These are phyloP conservation scores for Setaria viridis DNA, from an alignment of 202 grass and related monocot species.

Conservation along the genomic window DNA sequence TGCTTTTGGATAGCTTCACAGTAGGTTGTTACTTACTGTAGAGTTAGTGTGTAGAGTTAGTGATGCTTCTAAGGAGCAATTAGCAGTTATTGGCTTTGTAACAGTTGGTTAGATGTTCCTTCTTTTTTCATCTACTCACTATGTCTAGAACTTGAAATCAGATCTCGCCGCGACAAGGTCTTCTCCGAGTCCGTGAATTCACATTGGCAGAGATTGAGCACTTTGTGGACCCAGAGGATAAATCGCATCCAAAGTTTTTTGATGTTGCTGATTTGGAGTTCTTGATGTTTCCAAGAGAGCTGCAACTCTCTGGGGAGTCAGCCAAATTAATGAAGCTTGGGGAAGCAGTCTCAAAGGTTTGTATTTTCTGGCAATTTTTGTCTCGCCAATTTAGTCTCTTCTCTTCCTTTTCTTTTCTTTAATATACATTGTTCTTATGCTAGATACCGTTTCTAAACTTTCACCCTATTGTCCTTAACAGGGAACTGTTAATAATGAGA, in stretches of 20 bases:
- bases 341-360: conserved; percentile 73
- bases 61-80: neutral
- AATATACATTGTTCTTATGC: conserved; percentile 18
- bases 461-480: conserved; percentile 33
- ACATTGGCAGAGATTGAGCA: conserved; percentile 88
- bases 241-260: conserved; percentile 73
- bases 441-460: neutral
- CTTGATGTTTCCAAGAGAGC: conserved; percentile 72
- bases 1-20: neutral
- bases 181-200: conserved; percentile 86
- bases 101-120: neutral
- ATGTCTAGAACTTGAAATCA: conserved; percentile 38
- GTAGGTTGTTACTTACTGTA: neutral
- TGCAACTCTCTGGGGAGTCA: conserved; percentile 70
- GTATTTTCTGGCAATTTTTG: neutral
- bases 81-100: neutral
- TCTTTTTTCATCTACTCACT: conserved; percentile 14
- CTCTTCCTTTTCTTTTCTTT: conserved; percentile 15
- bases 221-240: conserved; percentile 86
- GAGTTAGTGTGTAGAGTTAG: neutral
- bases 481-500: conserved; percentile 85
- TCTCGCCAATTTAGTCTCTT: neutral
- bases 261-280: conserved; percentile 75
- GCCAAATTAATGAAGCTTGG: conserved; percentile 69
- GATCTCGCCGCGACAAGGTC: conserved; percentile 88